Base-by-base conservation (phyloP, 352 stramenopile species). In the Globisporangium cederbergense region DNA sequence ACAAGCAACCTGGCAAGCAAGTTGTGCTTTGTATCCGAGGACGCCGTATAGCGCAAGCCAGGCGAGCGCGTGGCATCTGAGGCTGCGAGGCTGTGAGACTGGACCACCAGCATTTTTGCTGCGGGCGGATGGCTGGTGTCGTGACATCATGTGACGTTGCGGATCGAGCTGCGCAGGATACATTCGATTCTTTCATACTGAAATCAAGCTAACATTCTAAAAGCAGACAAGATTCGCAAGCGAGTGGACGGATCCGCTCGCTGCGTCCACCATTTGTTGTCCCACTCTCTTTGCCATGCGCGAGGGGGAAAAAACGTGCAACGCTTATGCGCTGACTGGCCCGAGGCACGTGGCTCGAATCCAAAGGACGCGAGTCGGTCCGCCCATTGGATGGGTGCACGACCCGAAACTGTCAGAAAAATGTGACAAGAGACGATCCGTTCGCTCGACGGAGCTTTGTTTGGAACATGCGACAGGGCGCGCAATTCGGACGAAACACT, bases 311-410 rank as follows among this genome's bases (percentile, higher is more conserved):
- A 38, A 30, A 59, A 47, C 16, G n/a, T 20, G 5, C 32, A n/a
- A 16, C 51, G 1, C 20, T 14, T 10, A 2, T 4, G 28, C 13
- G 34, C 20, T 59, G 58, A 72, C 68, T 72, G 66, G 61, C 10
- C 18, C 11, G 25, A 58, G 56, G n/a, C 50, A n/a, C 56, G 62
- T 69, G 61, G 28, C 66, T 30, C 50, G 14, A 13, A 6, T 14
- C 66, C 62, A 69, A 72, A 40, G 40, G 62, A n/a, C 66, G 32
- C 57, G 43, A 22, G 53, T 62, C 66, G 62, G 53, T 20, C 3
- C 16, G 10, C 10, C 52, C 58, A 73, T 73, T 73, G 67, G 67
- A 43, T 45, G 42, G 36, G 57, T 54, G 47, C 55, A 45, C 43
- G 28, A 34, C 45, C 45, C 18, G 58, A 63, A 63, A 63, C 58